Conservation (phyloP, 2,329 filamentous ascomycete genomes). For the Aspergillus clavatus region DNA sequence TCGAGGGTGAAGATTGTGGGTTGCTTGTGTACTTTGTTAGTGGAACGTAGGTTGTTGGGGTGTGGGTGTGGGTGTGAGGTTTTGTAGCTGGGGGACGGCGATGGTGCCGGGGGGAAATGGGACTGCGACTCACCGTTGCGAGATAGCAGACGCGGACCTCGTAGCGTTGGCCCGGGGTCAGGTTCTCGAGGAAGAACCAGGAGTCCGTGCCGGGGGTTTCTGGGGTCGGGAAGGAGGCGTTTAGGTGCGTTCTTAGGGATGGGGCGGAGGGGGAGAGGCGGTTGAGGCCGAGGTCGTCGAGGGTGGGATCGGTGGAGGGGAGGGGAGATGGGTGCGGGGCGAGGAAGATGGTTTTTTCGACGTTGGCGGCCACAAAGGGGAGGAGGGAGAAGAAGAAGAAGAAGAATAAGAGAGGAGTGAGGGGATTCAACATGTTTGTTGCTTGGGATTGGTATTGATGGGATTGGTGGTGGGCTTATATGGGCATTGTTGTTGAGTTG, state of each 20-base stretch:
- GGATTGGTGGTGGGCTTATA: neutral
- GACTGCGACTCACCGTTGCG: constrained; percentile 65
- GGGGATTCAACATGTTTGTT: constrained; percentile 12
- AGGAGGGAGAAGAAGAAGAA: constrained; percentile 16
- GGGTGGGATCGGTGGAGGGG: constrained; percentile 51
- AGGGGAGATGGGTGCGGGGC: constrained; percentile 55
- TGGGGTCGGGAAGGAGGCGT: constrained; percentile 62
- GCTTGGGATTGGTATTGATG: neutral
- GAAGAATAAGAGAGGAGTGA: constrained; percentile 18
- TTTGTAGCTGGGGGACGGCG: neutral
- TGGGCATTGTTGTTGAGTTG: neutral
- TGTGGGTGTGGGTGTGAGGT: too few relatives aligned
- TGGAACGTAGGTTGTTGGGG: too few relatives aligned
- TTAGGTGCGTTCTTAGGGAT: constrained; percentile 59
- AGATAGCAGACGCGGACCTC: constrained; percentile 92
- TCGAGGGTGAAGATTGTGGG: constrained; percentile 73
- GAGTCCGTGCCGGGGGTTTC: constrained; percentile 57
- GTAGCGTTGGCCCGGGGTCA: constrained; percentile 72
- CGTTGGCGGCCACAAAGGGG: constrained; percentile 56
- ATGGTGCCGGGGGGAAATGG: neutral
- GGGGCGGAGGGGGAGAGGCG: constrained; percentile 56
- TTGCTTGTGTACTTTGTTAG: constrained; percentile 60
- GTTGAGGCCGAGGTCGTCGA: constrained; percentile 60
- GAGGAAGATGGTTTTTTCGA: constrained; percentile 86
- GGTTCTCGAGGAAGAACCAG: constrained; percentile 71